These are phyloP conservation scores for Pleurotus citrinopileatus DNA, from an alignment of 768 basidiomycete genomes.

Conservation along the genomic window DNA sequence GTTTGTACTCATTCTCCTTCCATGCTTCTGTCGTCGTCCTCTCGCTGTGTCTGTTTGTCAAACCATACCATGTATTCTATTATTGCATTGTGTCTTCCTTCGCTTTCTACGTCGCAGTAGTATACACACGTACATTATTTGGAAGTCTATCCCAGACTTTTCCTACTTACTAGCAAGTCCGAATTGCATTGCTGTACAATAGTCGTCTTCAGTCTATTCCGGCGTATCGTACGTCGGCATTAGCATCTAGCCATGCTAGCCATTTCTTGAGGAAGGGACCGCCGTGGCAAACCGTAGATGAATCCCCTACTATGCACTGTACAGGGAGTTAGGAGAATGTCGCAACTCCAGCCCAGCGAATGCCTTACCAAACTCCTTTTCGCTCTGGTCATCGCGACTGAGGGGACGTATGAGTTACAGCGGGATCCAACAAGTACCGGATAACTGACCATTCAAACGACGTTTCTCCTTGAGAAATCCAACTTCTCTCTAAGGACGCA, in stretches of 20 bases:
- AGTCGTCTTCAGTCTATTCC: slow-evolving; percentile 33
- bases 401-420: slow-evolving; percentile 7
- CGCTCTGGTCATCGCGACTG: slow-evolving; percentile 91
- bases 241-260: slow-evolving; percentile 86
- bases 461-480: slow-evolving; percentile 94
- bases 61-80: neutral
- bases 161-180: too few relatives aligned
- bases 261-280: slow-evolving; percentile 83
- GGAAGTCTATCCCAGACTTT: too few relatives aligned
- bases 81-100: neutral
- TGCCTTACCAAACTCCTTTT: slow-evolving; percentile 75
- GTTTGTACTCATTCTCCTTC: too few relatives aligned
- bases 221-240: slow-evolving; percentile 89
- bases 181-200: neutral
- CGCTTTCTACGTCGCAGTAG: too few relatives aligned
- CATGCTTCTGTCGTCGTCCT: neutral
- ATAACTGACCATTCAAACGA: slow-evolving; percentile 72
- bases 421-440: neutral
- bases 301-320: slow-evolving; percentile 92
- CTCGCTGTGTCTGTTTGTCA: neutral
- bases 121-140: neutral
- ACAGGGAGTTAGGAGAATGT: slow-evolving; percentile 1
- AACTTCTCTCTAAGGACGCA: slow-evolving; percentile 64
- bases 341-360: too few relatives aligned
- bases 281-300: slow-evolving; percentile 85